A percentile compares a stretch with the other conserved stretches of the same genome.
Evolutionary conservation across 2,329 filamentous ascomycete genomes (phyloP).

Genomic region (Elsinoe necatrix): DNA sequence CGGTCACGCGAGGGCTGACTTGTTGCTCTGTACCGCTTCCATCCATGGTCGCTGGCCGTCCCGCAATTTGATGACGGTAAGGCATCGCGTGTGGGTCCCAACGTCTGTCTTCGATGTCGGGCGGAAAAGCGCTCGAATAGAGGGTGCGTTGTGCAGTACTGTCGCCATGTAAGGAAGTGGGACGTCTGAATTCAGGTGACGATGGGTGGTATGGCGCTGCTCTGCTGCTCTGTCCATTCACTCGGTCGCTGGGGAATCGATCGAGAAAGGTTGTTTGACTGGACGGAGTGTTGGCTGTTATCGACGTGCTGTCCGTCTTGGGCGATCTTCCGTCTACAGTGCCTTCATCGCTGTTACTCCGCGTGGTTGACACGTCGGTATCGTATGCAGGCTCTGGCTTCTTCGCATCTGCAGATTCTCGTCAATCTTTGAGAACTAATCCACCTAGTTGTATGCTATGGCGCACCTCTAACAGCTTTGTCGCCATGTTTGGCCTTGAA

Average conservation of each 20-base stretch:
- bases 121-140: too few species aligned
- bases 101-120: not conserved
- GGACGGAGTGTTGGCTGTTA: not conserved
- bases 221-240: not conserved
- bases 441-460: not conserved
- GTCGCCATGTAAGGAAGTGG: not conserved
- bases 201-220: not conserved
- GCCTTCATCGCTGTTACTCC: slow-evolving; percentile 5
- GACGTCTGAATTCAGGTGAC: not conserved
- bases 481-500: slow-evolving; percentile 62
- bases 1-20: not conserved
- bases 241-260: not conserved
- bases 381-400: not conserved
- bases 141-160: not conserved
- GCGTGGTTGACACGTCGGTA: not conserved
- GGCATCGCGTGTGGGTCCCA: not conserved
- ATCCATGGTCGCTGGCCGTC: not conserved
- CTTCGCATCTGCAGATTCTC: not conserved
- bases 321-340: not conserved
- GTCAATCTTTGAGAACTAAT: not conserved
- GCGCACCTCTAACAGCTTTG: not conserved
- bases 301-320: not conserved
- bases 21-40: not conserved
- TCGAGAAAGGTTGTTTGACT: not conserved
- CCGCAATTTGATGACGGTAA: not conserved